These are phyloP conservation scores for Pythium utonaiense DNA, from an alignment of 352 stramenopile genomes.

Conservation along the genomic window DNA sequence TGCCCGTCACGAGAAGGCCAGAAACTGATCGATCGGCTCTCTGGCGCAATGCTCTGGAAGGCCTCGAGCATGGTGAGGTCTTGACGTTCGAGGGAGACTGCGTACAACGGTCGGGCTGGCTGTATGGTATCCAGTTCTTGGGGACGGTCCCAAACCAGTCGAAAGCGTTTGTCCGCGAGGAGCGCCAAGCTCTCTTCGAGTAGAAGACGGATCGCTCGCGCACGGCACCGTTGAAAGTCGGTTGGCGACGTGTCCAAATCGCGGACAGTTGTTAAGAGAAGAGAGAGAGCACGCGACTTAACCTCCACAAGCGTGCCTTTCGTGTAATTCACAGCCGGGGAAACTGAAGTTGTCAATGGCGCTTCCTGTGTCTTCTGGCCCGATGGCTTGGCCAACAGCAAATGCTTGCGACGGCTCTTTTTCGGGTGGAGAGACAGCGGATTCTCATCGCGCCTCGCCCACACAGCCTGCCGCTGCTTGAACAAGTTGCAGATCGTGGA, in stretches of 20 bases:
- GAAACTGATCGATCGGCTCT: slow-evolving; percentile 28
- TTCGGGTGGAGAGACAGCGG: slow-evolving; percentile 42
- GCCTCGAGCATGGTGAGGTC: slow-evolving; percentile 11
- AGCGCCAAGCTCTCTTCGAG: slow-evolving; percentile 46
- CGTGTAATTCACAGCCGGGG: too few relatives aligned
- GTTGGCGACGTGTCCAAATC: slow-evolving; percentile 29
- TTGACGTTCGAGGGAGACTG: slow-evolving; percentile 15
- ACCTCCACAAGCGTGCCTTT: slow-evolving; percentile 25
- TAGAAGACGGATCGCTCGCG: slow-evolving; percentile 47
- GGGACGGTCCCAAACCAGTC: too few relatives aligned
- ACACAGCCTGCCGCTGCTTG: slow-evolving; percentile 42
- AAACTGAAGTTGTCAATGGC: too few relatives aligned
- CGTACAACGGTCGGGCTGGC: background rate
- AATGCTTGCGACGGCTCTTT: background rate
- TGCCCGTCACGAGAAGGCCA: slow-evolving; percentile 29
- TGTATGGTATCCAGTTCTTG: too few relatives aligned
- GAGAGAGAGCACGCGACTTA: slow-evolving; percentile 31
- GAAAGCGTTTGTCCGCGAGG: too few relatives aligned
- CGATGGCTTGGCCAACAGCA: background rate
- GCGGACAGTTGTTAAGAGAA: slow-evolving; percentile 40
- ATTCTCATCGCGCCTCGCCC: slow-evolving; percentile 39
- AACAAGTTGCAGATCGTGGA: slow-evolving; percentile 59
- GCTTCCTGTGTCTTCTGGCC: background rate
- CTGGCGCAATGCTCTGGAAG: slow-evolving; percentile 17
- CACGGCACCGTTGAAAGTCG: slow-evolving; percentile 33